Conservation (phyloP, 1,284 basidiomycete genomes). For the Cystobasidium pallidum region DNA sequence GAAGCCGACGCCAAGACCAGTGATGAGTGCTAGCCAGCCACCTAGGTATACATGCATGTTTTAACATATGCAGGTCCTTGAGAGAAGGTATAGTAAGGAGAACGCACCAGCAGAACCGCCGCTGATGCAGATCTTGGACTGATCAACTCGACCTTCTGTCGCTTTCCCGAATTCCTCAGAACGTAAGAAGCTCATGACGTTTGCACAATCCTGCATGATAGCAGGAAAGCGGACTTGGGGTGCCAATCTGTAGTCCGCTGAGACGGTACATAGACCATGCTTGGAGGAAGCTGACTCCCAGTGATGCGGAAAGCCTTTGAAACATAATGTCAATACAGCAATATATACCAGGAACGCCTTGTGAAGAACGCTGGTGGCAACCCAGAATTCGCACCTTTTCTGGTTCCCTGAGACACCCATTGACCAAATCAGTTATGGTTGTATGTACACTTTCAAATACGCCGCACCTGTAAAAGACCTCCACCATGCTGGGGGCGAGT, state of each 20-base stretch:
- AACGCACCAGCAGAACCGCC: conserved; percentile 47
- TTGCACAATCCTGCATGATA: conserved; percentile 49
- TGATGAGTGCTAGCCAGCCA: conserved; percentile 51
- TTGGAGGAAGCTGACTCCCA: conserved; percentile 46
- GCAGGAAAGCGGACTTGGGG: conserved; percentile 49
- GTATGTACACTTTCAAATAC: background rate
- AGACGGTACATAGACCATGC: conserved; percentile 47
- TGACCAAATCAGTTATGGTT: background rate
- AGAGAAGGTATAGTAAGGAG: background rate
- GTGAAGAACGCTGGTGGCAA: no score
- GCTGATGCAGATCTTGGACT: conserved; percentile 45
- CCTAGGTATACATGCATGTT: conserved; percentile 33
- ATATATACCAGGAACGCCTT: no score
- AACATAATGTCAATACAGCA: background rate
- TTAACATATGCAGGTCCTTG: background rate
- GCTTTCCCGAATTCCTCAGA: conserved; percentile 45
- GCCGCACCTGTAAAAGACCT: conserved; percentile 46
- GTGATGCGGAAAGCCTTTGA: conserved; percentile 47
- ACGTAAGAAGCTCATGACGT: conserved; percentile 44
- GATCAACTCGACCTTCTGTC: conserved; percentile 45
- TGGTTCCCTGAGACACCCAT: conserved; percentile 43
- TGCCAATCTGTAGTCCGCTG: conserved; percentile 52
- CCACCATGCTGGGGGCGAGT: conserved; percentile 48
- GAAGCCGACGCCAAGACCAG: conserved; percentile 48
- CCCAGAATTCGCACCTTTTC: conserved; percentile 45